Conservation (phyloP, 1,284 basidiomycete genomes). For the Vanrija pseudolonga region DNA sequence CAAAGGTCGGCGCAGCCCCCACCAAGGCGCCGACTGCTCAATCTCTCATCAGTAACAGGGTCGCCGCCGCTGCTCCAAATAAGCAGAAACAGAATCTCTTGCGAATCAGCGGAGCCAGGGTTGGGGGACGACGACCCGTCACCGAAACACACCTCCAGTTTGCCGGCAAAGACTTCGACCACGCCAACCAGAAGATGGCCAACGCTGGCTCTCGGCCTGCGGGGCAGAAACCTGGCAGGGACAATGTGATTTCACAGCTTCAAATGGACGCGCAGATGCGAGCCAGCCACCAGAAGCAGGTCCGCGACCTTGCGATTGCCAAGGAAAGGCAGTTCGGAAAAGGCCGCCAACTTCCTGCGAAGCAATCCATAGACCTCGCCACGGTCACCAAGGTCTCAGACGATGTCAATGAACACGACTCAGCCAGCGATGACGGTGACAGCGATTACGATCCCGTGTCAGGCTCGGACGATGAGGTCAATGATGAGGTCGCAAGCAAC, state of each 20-base stretch:
- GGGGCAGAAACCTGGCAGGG: conserved; percentile 31
- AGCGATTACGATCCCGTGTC: conserved; percentile 18
- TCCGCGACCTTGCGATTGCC: conserved; percentile 2
- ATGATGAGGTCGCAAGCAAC: conserved; percentile 11
- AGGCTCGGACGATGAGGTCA: conserved; percentile 17
- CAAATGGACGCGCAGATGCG: conserved; percentile 19
- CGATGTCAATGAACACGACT: neutral
- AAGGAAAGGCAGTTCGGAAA: conserved; percentile 32
- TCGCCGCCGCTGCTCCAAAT: conserved; percentile 11
- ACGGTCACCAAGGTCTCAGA: neutral
- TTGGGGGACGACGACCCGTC: neutral
- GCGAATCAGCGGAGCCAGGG: conserved; percentile 6
- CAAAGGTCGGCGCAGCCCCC: neutral
- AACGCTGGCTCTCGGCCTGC: conserved; percentile 31
- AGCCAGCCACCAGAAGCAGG: conserved; percentile 19
- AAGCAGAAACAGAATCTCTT: conserved; percentile 21
- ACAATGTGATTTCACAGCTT: conserved; percentile 13
- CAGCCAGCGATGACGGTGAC: conserved; percentile 5
- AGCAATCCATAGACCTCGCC: conserved; percentile 19
- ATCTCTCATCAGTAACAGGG: conserved; percentile 16
- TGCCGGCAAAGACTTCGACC: conserved; percentile 29
- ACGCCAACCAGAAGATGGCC: conserved; percentile 17
- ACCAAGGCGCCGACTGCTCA: conserved; percentile 17
- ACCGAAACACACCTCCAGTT: conserved; percentile 34
- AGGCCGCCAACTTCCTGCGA: conserved; percentile 21